A percentile compares a stretch with the other conserved stretches of the same genome.
Conservation (phyloP, 257 asterid genomes). For the Linaria vulgaris region DNA sequence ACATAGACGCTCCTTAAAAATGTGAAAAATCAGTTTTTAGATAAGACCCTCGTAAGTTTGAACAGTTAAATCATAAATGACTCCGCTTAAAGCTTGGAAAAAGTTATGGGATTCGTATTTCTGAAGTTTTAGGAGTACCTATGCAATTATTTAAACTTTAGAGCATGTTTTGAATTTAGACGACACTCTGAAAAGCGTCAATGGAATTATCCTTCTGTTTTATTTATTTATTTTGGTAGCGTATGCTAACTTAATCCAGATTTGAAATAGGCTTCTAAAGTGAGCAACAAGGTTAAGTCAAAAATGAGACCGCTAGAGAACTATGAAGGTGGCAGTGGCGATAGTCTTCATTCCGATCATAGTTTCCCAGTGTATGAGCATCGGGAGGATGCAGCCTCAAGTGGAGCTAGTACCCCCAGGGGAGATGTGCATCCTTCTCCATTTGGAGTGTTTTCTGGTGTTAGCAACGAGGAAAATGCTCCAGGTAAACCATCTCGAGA, state of each 20-base stretch:
- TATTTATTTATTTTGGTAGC: too few relatives aligned
- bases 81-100: too few relatives aligned
- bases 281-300: conserved; percentile 83
- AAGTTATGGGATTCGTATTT: too few relatives aligned
- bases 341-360: conserved; percentile 57
- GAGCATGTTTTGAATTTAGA: too few relatives aligned
- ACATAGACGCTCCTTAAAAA: too few relatives aligned
- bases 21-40: too few relatives aligned
- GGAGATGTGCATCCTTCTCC: conserved; percentile 70
- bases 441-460: conserved; percentile 62
- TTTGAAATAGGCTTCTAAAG: conserved; percentile 68
- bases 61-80: too few relatives aligned
- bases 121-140: too few relatives aligned
- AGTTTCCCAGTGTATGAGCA: conserved; percentile 10
- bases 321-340: conserved; percentile 69
- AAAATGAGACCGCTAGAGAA: conserved; percentile 67
- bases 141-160: too few relatives aligned
- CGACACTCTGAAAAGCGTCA: too few relatives aligned
- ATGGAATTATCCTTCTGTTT: conserved; percentile 9
- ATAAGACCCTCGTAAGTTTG: too few relatives aligned
- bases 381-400: conserved; percentile 82
- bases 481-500: conserved; percentile 47
- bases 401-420: conserved; percentile 88
- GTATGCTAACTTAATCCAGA: conserved; percentile 35
- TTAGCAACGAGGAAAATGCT: conserved; percentile 40